A percentile compares a stretch with the other conserved stretches of the same genome.
phyloP scores from a whole-genome alignment of 805 yeast species.

The Pichia cephalocereana region DNA sequence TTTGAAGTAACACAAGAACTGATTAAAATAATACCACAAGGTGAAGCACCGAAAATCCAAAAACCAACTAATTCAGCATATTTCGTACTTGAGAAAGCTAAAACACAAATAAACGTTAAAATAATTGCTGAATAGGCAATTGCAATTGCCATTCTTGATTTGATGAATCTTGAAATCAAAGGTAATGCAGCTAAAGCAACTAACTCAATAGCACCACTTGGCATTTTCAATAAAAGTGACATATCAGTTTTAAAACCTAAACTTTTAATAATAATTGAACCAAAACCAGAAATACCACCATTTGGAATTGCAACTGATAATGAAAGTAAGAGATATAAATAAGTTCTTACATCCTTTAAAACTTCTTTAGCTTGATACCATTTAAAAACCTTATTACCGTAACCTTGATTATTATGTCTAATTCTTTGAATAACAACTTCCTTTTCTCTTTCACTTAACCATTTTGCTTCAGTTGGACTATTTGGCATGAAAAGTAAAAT shows the following conservation, averaged over 20 bases:
- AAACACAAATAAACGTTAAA: conserved; percentile 24
- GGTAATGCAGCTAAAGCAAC: conserved; percentile 8
- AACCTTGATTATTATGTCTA: conserved; percentile 29
- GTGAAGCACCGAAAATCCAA: conserved; percentile 14
- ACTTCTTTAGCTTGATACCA: conserved; percentile 49
- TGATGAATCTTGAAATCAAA: not conserved
- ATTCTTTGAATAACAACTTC: conserved; percentile 23
- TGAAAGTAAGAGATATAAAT: conserved; percentile 38
- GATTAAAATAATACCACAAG: conserved; percentile 20
- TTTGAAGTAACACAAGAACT: conserved; percentile 35
- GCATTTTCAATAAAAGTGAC: conserved; percentile 12
- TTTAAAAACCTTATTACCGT: conserved; percentile 30
- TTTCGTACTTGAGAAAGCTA: conserved; percentile 23
- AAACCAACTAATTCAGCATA: conserved; percentile 20
- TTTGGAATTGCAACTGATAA: conserved; percentile 44
- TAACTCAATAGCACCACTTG: conserved; percentile 15
- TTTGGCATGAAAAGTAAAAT: conserved; percentile 34
- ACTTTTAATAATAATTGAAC: conserved; percentile 25
- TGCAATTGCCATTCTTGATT: conserved; percentile 16
- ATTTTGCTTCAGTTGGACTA: conserved; percentile 26
- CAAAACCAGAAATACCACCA: conserved; percentile 49
- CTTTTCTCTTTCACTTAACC: conserved; percentile 30
- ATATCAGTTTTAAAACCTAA: conserved; percentile 12
- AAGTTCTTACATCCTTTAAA: conserved; percentile 40
- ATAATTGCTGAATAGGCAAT: conserved; percentile 15